Percentiles rank a stretch among this genome's conserved stretches.
Evolutionary conservation across 2,329 filamentous ascomycete genomes (phyloP).

Genomic region (Aureobasidium lini): DNA sequence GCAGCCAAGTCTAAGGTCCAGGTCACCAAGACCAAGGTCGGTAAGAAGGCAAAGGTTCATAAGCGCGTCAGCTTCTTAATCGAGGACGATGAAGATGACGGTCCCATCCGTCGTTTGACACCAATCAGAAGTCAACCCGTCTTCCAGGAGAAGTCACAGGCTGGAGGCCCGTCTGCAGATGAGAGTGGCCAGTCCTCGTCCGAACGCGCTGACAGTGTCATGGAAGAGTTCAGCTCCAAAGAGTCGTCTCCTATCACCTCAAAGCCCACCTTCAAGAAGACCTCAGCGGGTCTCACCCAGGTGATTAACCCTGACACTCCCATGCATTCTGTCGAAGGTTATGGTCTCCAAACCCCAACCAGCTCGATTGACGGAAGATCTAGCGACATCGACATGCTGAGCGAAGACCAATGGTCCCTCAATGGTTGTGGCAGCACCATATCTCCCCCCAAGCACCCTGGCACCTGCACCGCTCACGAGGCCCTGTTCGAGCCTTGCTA

Average conservation of each 20-base stretch:
- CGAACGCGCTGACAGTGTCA: not conserved
- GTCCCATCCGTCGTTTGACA: not conserved
- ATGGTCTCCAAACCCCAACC: not conserved
- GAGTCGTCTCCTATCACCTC: not conserved
- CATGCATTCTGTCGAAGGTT: not conserved
- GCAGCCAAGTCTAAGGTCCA: not conserved
- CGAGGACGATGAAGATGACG: slow-evolving; percentile 4
- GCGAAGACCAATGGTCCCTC: not conserved
- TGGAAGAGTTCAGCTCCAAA: not conserved
- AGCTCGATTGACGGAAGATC: not conserved
- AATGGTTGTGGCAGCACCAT: not conserved
- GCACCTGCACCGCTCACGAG: not conserved
- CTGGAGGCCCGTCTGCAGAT: too few species aligned
- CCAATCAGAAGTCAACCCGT: not conserved
- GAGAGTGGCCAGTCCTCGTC: not conserved
- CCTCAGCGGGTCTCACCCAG: not conserved
- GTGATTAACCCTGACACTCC: not conserved
- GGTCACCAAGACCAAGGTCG: not conserved
- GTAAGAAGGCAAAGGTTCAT: not conserved
- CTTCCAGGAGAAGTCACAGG: not conserved
- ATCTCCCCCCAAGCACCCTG: too few species aligned
- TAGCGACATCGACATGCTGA: not conserved
- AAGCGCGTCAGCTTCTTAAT: not conserved
- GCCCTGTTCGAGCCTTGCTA: not conserved
- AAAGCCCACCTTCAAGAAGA: not conserved